A percentile compares a stretch with the other conserved stretches of the same genome.
These are phyloP conservation scores for Fusarium keratoplasticum DNA, from an alignment of 2,329 filamentous ascomycete genomes.

Conservation along the genomic window DNA sequence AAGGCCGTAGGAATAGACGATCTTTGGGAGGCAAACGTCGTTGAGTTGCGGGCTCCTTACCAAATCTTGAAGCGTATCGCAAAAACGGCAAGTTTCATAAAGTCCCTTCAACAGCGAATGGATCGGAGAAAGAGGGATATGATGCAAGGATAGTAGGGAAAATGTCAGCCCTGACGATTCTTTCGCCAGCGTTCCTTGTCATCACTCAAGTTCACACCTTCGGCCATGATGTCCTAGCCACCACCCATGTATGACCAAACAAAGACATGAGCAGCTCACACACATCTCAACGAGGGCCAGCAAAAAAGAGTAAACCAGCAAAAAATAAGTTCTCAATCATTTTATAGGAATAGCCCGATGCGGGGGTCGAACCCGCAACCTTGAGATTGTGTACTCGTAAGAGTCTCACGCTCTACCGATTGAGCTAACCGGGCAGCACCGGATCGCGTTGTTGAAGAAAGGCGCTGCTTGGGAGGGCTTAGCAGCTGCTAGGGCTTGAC, in stretches of 20 bases:
- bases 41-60: background rate
- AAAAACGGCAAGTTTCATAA: no score
- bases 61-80: background rate
- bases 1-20: background rate
- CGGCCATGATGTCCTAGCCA: no score
- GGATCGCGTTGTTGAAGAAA: background rate
- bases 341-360: slow-evolving; percentile 47
- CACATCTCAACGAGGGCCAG: no score
- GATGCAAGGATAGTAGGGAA: no score
- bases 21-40: background rate
- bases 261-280: no score
- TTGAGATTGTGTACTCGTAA: slow-evolving; percentile 62
- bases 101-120: no score
- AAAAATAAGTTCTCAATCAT: background rate
- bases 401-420: slow-evolving; percentile 76
- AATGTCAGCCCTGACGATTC: no score
- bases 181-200: no score
- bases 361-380: slow-evolving; percentile 66
- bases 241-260: no score
- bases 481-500: background rate
- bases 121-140: no score
- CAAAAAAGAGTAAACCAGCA: background rate
- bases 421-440: slow-evolving; percentile 48
- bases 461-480: background rate
- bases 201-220: no score